These are phyloP conservation scores for Phialophora expanda DNA, from an alignment of 2,329 filamentous ascomycete species.

Conservation along the genomic window DNA sequence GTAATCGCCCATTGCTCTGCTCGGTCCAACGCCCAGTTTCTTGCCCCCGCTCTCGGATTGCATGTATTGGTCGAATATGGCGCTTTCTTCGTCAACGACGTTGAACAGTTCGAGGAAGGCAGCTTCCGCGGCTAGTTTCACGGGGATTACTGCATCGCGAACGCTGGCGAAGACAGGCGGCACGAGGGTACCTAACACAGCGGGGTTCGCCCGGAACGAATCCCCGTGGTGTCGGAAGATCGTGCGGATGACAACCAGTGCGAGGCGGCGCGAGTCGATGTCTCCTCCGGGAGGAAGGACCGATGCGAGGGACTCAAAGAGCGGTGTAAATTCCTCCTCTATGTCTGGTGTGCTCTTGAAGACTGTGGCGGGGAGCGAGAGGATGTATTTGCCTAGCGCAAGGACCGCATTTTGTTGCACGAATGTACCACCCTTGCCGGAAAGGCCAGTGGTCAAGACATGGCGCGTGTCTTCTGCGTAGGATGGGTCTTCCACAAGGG, in stretches of 20 bases:
- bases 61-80: slow-evolving; percentile 91
- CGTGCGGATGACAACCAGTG: slow-evolving; percentile 86
- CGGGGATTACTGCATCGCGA: slow-evolving; percentile 87
- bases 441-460: slow-evolving; percentile 80
- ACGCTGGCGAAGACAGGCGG: slow-evolving; percentile 87
- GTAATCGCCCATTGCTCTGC: slow-evolving; percentile 91
- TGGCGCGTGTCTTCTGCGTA: slow-evolving; percentile 75
- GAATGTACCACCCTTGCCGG: slow-evolving; percentile 73
- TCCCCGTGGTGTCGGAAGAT: slow-evolving; percentile 79
- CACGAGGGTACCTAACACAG: slow-evolving; percentile 72
- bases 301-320: slow-evolving; percentile 78
- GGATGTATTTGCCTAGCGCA: slow-evolving; percentile 37
- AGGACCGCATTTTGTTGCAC: slow-evolving; percentile 59
- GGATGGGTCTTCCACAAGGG: slow-evolving; percentile 63
- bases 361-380: slow-evolving; percentile 16
- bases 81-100: slow-evolving; percentile 83
- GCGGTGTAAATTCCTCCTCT: slow-evolving; percentile 72
- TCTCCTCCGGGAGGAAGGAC: slow-evolving; percentile 78
- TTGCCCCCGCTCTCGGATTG: slow-evolving; percentile 59
- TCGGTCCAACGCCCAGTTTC: slow-evolving; percentile 58
- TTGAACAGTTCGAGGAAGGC: slow-evolving; percentile 90
- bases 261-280: slow-evolving; percentile 81
- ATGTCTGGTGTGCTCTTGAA: slow-evolving; percentile 52
- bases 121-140: slow-evolving; percentile 93
- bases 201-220: slow-evolving; percentile 64